Base-by-base conservation (phyloP, 2,329 filamentous ascomycete genomes). In the Ascochyta viciae-villosae region DNA sequence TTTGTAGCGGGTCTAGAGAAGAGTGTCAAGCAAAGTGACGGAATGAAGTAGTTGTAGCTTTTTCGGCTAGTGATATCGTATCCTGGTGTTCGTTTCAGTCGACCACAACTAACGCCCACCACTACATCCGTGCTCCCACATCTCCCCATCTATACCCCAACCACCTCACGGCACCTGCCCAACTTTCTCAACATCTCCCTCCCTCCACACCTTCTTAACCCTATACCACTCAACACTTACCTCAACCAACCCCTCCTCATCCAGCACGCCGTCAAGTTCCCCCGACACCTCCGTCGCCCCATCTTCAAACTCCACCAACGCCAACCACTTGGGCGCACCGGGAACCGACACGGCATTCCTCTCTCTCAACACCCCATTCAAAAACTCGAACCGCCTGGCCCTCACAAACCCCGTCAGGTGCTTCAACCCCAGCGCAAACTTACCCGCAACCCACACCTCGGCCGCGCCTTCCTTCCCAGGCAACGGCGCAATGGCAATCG, bases 181-280 rank as follows among this genome's bases (percentile, higher is more conserved):
- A 13, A 7, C 10, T 23, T 40, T 27, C 45, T 26, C 6, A 1
- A 35, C 41, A 4, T 46, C 46, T 4, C 46, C 46, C 23, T 50
- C 46, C 2, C 1, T 19, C 52, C 52, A 55, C 22, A 46, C 46
- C 52, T 19, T 50, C 46, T 26, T 46, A 4, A 55, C 46, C 35
- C 19, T 40, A 42, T 35, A 55, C 52, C 52, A 55, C 16, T 27
- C 41, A 4, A 55, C 41, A 27, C 45, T 35, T 9, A 29, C 52
- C 8, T 16, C 13, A 4, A 10, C 27, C 45, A 22, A 7, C 19
- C 29, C 35, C 2, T 34, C 23, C 27, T 15, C 6, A 8, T 34
- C 22, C 33, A n/a, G 37, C 38, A 29, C 27, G 3, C 12, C n/a
- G 38, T 49, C 40, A 3, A 38, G 39, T 29, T 23, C 31, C 15